Evolutionary conservation across 345 rosid genomes (phyloP).

Genomic region (Aethionema arabicum): DNA sequence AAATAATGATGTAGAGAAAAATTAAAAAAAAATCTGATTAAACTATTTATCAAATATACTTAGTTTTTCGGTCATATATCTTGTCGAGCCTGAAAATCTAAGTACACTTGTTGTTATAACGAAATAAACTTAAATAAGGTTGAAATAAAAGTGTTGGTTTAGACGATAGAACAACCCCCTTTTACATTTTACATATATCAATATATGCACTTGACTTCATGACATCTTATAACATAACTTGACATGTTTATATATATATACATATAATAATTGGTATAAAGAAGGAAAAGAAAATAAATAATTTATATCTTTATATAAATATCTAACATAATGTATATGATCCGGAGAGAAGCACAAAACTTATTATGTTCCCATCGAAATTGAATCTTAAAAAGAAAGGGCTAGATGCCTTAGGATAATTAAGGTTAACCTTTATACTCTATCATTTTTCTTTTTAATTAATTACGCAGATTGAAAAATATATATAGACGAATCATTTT

Average conservation of each 20-base stretch:
- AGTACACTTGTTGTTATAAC: too few relatives aligned
- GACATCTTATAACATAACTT: background rate
- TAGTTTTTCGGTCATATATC: too few relatives aligned
- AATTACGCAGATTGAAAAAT: background rate
- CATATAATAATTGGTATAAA: slow-evolving; percentile 16
- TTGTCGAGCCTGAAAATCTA: too few relatives aligned
- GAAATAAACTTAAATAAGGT: too few relatives aligned
- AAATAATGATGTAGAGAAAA: too few relatives aligned
- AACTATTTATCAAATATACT: too few relatives aligned
- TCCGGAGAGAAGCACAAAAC: slow-evolving; percentile 27
- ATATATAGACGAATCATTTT: slow-evolving; percentile 9
- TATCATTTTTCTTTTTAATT: background rate
- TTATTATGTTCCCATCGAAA: slow-evolving; percentile 24
- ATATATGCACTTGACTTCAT: too few relatives aligned
- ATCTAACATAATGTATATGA: slow-evolving; percentile 28
- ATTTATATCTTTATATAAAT: slow-evolving; percentile 26
- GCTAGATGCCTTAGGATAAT: slow-evolving; percentile 36
- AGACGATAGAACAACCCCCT: too few relatives aligned
- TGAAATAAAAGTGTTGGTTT: too few relatives aligned
- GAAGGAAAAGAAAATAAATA: background rate
- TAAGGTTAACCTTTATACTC: slow-evolving; percentile 36
- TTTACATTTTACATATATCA: too few relatives aligned
- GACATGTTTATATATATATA: background rate
- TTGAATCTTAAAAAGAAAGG: slow-evolving; percentile 32
- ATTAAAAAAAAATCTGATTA: too few relatives aligned